phyloP scores from a whole-genome alignment of 2,329 filamentous ascomycete genomes.

The Biscogniauxia marginata region DNA sequence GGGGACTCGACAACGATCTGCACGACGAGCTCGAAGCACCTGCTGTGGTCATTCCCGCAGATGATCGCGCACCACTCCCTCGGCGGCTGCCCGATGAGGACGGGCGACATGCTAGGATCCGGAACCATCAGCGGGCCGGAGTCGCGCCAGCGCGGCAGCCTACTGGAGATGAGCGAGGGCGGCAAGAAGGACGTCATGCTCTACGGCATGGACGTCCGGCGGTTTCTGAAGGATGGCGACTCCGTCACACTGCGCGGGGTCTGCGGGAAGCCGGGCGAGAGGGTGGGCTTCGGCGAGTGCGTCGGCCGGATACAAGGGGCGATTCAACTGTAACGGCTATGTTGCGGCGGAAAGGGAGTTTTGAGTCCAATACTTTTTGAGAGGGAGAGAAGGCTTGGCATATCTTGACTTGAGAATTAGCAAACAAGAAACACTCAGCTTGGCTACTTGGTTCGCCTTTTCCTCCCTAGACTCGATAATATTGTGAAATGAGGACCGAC shows the following conservation, averaged over 20 bases:
- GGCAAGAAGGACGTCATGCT: conserved; percentile 44
- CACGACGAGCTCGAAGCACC: conserved; percentile 60
- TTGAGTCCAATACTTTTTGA: no score
- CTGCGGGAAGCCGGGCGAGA: conserved; percentile 33
- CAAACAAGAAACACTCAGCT: no score
- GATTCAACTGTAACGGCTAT: conserved; percentile 7
- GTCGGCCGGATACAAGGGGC: conserved; percentile 33
- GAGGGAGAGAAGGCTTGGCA: no score
- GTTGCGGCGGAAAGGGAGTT: no score
- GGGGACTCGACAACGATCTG: conserved; percentile 57
- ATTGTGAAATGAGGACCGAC: no score
- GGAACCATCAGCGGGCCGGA: conserved; percentile 65
- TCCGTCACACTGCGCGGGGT: conserved; percentile 40
- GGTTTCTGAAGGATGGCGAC: conserved; percentile 48
- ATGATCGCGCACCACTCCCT: conserved; percentile 80
- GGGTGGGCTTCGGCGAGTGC: conserved; percentile 47
- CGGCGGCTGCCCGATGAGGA: conserved; percentile 71
- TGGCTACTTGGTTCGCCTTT: no score
- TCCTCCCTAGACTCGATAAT: no score
- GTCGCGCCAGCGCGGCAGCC: conserved; percentile 38
- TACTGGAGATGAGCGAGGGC: conserved; percentile 46
- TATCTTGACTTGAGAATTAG: no score
- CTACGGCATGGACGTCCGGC: conserved; percentile 39
- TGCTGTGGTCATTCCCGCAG: conserved; percentile 81
- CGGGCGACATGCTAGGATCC: conserved; percentile 73